Evolutionary conservation across 2,329 filamentous ascomycete genomes (phyloP), one percentile per base, ranked within the genome.

Genomic region (Aspergillus sp.): DNA sequence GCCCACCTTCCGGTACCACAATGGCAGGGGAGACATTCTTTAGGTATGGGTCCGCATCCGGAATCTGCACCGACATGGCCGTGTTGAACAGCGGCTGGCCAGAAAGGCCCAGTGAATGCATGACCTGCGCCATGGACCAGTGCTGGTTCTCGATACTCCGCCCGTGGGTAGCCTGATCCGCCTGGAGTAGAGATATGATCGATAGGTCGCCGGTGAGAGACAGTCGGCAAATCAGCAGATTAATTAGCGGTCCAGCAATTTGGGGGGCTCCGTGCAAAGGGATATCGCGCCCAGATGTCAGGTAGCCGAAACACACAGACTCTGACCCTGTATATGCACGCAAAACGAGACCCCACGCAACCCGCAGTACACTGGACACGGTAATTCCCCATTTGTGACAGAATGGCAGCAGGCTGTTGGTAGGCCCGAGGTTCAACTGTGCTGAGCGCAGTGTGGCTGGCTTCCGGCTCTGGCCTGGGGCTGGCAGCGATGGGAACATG

Each of bases 21-120:
- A 6, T 37, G 6, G 14, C 14, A 37, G 12, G 2, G 7, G 33
- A 12, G 2, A 0, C 14, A 37, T 37, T 15, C 11, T 15, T 12
- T 37, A 37, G 7, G 9, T 14, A 11, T 7, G 12, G 12, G 33
- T 37, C 33, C 14, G 12, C 1, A 1, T 7, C 11, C 19, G 19
- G 6, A 17, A 58, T 57, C 5, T 63, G 61, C 14, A 64, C 19
- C 1, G 64, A 66, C 59, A 66, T 60, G 1, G 58, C 62, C 4
- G 64, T 65, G n/a, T 64, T 65, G 46, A 66, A 66, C 33, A 64
- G 45, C 9, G 63, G 48, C 31, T 61, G 56, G 4, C 59, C 56
- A 6, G 57, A 43, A 6, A 57, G 57, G 6, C 35, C 35, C 35
- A 37, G 35, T 37, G 35, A 15, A 14, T 37, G 35, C 35, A 37